Percentiles rank a stretch among this genome's conserved stretches.
Evolutionary conservation across 2,329 filamentous ascomycete genomes (phyloP).

Genomic region (Colletotrichum lindemuthianum): DNA sequence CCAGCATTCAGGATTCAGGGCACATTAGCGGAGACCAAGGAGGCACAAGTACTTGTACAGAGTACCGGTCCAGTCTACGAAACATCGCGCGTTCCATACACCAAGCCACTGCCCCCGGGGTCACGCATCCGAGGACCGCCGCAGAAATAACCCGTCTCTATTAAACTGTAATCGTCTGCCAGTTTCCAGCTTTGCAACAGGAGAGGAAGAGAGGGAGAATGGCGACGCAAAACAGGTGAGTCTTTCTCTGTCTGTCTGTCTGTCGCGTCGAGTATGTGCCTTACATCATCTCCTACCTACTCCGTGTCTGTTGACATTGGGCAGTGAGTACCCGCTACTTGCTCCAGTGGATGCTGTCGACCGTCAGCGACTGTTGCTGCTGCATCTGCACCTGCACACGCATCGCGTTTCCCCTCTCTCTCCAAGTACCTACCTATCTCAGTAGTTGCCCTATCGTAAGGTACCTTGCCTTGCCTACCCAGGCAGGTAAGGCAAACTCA

Average conservation of each 20-base stretch:
- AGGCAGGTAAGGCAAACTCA: neutral
- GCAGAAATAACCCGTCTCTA: conserved; percentile 29
- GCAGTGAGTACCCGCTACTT: no score
- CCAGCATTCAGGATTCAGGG: neutral
- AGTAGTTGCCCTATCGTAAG: neutral
- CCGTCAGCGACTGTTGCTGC: no score
- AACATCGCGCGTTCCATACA: conserved; percentile 37
- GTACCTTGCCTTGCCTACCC: neutral
- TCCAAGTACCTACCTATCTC: neutral
- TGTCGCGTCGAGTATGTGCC: neutral
- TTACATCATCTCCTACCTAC: neutral
- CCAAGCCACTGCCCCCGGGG: conserved; percentile 29
- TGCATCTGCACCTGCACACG: neutral
- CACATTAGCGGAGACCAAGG: conserved; percentile 27
- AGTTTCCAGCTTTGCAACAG: conserved; percentile 4
- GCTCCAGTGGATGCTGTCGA: no score
- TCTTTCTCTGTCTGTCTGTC: conserved; percentile 14
- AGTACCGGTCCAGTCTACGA: conserved; percentile 31
- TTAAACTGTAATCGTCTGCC: conserved; percentile 31
- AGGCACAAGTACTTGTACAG: conserved; percentile 24
- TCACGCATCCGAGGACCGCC: conserved; percentile 29
- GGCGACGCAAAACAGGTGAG: conserved; percentile 49
- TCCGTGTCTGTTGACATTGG: neutral
- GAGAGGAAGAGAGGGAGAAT: conserved; percentile 37
- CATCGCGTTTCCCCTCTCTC: conserved; percentile 1